Base-by-base conservation (phyloP, 108 stramenopile species). In the Cyclostephanos invisitatus region DNA sequence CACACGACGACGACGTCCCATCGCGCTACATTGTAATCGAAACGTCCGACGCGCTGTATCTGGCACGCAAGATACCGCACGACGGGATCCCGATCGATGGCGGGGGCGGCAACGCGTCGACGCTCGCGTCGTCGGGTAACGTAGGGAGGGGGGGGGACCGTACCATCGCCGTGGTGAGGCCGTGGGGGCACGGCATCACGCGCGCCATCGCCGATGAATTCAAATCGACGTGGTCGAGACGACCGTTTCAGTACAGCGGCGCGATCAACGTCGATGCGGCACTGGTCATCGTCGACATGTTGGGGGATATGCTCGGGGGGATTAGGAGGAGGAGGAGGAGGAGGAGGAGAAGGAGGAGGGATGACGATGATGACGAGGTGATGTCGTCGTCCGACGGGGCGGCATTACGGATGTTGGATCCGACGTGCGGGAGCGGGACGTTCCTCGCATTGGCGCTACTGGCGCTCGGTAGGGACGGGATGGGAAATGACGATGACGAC, bases 231-330 rank as follows among this genome's bases (percentile, higher is more conserved):
- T 91, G 89, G 89, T 49, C 83, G 18, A 38, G 72, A 24, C 74
- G 89, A 22, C 89, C 89, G 11, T 91, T 91, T 76, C 87, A 82
- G 24, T 91, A 91, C 51, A 88, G 87, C 62, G 86, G 85, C 7
- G 86, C 89, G 7, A 86, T 87, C 57, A 88, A 91, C 50, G 51
- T 73, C 17, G 71, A 77, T 32, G 44, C 81, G 24, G 87, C 89
- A 3, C 68, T 86, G 27, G 73, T 73, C 27, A 58, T 85, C 21
- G 59, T 87, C 42, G 77, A 85, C n/a, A 67, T 85, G 11, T 46
- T 91, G 60, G 20, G 20, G n/a, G 83, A 80, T 46, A 11, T 75
- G 35, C 15, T 71, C 35, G 36, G 14, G 10, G 12, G n/a, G 12
- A 67, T 51, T 2, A 32, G 4, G 32, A 32, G 32, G 4, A 32